phyloP scores from a whole-genome alignment of 257 asterid genomes.

The Agastache rugosa region DNA sequence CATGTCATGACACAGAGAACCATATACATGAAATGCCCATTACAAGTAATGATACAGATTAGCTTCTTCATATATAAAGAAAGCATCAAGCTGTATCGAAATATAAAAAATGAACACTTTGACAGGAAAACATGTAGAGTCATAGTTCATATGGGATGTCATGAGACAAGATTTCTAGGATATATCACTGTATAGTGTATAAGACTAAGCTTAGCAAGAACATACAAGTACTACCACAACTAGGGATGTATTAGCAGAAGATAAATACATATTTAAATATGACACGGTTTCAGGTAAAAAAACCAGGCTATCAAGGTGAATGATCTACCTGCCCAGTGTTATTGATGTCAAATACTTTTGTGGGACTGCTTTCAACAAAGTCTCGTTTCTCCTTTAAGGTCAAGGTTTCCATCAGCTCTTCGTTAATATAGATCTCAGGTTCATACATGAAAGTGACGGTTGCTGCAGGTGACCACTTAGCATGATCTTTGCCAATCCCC shows the following conservation, averaged over 20 bases:
- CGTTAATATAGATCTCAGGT: constrained; percentile 90
- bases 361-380: constrained; percentile 92
- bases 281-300: constrained; percentile 19
- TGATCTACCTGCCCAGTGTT: constrained; percentile 66
- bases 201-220: constrained; percentile 16
- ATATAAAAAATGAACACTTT: constrained; percentile 13
- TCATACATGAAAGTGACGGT: constrained; percentile 98
- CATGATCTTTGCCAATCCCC: constrained; percentile 99
- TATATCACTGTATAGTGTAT: neutral
- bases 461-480: constrained; percentile 99
- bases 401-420: constrained; percentile 84
- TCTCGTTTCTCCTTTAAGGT: constrained; percentile 65
- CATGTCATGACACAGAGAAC: neutral
- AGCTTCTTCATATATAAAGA: neutral
- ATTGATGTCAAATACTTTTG: constrained; percentile 83
- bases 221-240: neutral
- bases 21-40: neutral
- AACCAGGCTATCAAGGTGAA: constrained; percentile 22
- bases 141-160: neutral
- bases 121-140: neutral
- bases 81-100: neutral
- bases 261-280: constrained; percentile 9
- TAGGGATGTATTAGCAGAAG: neutral
- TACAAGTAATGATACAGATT: neutral
- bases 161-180: constrained; percentile 4